phyloP scores from a whole-genome alignment of 192 early-diverging fungal genomes.

The Gonapodya sp. region DNA sequence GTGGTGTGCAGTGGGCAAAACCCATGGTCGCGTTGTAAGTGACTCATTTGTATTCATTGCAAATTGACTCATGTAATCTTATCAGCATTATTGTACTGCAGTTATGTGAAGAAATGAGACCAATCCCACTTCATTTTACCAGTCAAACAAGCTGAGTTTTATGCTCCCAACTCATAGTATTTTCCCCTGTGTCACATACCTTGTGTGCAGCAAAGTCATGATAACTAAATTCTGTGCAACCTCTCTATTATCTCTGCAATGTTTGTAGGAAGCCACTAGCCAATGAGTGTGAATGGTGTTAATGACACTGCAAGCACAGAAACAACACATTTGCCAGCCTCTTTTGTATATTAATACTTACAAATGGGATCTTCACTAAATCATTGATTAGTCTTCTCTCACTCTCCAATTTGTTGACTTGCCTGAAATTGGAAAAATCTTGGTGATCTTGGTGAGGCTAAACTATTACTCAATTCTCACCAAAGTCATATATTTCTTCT shows the following conservation, averaged over 20 bases:
- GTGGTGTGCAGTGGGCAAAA: too few species aligned
- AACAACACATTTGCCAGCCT: too few species aligned
- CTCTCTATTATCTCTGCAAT: too few species aligned
- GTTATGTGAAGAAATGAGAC: background rate
- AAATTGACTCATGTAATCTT: background rate
- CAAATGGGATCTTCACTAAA: too few species aligned
- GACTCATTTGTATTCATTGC: background rate
- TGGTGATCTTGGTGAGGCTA: background rate
- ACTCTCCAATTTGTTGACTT: background rate
- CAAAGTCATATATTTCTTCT: conserved; percentile 67
- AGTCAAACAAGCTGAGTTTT: background rate
- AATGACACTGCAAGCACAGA: too few species aligned
- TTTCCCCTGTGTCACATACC: background rate
- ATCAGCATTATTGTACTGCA: background rate
- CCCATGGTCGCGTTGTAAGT: too few species aligned
- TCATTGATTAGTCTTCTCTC: background rate
- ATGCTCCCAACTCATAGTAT: background rate
- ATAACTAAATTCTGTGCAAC: background rate
- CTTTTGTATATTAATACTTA: too few species aligned
- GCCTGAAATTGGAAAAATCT: background rate
- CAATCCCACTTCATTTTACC: background rate
- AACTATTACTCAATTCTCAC: background rate
- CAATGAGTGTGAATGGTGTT: too few species aligned
- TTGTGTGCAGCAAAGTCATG: background rate
- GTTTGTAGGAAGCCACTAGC: too few species aligned